phyloP scores from a whole-genome alignment of 371 early-diverging fungal species.

The Lichtheimia hyalospora region DNA sequence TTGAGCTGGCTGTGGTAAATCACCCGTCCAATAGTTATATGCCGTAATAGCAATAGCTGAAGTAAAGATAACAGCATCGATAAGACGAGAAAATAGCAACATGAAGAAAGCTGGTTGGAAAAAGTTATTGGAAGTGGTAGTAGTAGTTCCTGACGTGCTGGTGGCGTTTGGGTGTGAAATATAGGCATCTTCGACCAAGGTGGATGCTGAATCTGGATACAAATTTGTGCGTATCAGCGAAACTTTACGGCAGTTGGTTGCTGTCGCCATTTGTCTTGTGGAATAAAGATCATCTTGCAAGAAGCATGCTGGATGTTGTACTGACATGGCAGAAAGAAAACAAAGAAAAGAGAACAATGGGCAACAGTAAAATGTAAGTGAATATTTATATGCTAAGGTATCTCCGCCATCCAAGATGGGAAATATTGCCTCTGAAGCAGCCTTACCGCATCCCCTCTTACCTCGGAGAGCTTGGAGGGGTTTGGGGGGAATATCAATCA shows the following conservation, averaged over 20 bases:
- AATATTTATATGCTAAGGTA: not conserved
- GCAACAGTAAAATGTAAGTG: not conserved
- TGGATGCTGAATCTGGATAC: no score
- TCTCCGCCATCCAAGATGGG: not conserved
- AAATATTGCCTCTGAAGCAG: not conserved
- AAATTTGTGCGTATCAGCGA: no score
- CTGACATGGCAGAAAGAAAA: constrained; percentile 6
- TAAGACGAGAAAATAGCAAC: constrained; percentile 9
- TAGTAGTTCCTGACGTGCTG: no score
- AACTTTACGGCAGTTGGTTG: not conserved
- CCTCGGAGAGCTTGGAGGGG: no score
- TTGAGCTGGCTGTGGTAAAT: not conserved
- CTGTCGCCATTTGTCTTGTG: not conserved
- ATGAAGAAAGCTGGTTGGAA: constrained; percentile 2
- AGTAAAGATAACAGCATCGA: constrained; percentile 19
- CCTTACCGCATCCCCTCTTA: no score
- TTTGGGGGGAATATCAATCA: no score
- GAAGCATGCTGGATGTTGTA: constrained; percentile 1
- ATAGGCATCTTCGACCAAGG: no score
- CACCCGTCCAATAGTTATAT: constrained; percentile 18
- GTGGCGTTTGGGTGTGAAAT: no score
- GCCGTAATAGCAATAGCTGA: constrained; percentile 18
- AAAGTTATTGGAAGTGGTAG: not conserved
- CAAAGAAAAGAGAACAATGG: not conserved
- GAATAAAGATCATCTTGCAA: constrained; percentile 1